These are phyloP conservation scores for Trapa bicornis DNA, from an alignment of 345 rosid species.

Conservation along the genomic window DNA sequence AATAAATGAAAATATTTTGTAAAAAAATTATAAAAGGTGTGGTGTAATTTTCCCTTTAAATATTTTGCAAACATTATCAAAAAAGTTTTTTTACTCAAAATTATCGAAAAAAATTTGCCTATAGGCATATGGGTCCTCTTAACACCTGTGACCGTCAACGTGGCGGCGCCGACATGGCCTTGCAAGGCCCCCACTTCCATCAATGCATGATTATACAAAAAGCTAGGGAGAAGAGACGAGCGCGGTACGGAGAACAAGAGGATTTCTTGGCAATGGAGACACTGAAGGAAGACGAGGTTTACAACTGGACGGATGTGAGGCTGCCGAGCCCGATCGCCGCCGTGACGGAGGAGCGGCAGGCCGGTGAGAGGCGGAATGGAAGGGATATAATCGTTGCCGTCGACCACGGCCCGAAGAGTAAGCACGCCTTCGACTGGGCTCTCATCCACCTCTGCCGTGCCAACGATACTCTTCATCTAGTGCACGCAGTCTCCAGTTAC, in stretches of 20 bases:
- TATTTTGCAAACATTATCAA: no score
- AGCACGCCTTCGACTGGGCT: constrained; percentile 60
- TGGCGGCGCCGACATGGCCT: no score
- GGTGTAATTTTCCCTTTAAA: no score
- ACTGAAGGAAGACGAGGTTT: constrained; percentile 42
- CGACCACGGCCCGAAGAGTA: constrained; percentile 59
- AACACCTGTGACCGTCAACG: no score
- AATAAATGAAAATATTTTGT: no score
- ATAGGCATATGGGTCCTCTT: no score
- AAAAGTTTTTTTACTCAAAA: no score
- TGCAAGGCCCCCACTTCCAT: background rate
- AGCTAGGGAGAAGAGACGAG: background rate
- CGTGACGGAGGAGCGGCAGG: constrained; percentile 45
- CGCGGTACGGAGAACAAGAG: background rate
- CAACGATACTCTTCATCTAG: constrained; percentile 78
- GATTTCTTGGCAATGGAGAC: constrained; percentile 32
- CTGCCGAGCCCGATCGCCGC: constrained; percentile 49
- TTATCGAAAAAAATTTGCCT: no score
- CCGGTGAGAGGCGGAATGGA: constrained; percentile 58
- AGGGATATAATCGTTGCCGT: constrained; percentile 47
- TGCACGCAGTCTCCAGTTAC: constrained; percentile 73
- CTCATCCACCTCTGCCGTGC: constrained; percentile 64
- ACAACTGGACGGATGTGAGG: constrained; percentile 47
- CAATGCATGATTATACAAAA: background rate
- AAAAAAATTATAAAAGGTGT: no score